These are phyloP conservation scores for Botryosphaeria dothidea DNA, from an alignment of 2,329 filamentous ascomycete genomes.

Conservation along the genomic window DNA sequence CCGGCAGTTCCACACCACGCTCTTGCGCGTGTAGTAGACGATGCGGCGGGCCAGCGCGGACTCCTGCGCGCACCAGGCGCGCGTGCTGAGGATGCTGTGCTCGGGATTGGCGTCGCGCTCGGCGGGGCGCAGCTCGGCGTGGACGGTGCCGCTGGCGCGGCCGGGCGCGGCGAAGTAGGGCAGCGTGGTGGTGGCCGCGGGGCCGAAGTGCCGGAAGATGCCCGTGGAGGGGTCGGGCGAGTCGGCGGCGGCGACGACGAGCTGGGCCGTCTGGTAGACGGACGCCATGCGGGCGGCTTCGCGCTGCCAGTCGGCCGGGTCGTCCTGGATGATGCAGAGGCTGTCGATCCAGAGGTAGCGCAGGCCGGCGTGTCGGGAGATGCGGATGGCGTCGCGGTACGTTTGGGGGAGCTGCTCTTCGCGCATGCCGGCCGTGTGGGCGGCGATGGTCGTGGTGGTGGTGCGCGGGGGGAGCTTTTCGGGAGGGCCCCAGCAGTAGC, in stretches of 20 bases:
- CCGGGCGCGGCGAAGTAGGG: background rate
- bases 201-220: background rate
- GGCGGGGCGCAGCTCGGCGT: too few relatives aligned
- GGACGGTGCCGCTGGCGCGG: too few relatives aligned
- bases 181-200: background rate
- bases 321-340: slow-evolving; percentile 23
- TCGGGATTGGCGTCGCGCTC: background rate
- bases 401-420: background rate
- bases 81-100: background rate
- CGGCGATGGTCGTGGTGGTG: background rate
- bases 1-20: background rate
- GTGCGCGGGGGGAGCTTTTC: background rate
- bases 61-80: slow-evolving; percentile 1
- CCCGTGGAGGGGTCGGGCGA: background rate
- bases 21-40: background rate
- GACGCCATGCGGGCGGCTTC: background rate
- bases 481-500: slow-evolving; percentile 8
- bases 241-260: slow-evolving; percentile 1
- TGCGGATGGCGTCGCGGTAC: slow-evolving; percentile 18
- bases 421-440: background rate
- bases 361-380: background rate
- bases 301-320: background rate
- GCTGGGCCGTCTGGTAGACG: background rate
- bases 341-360: slow-evolving; percentile 24
- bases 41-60: background rate